phyloP scores from a whole-genome alignment of 1,139 yeast species.

The Blastobotrys buckinghamii region DNA sequence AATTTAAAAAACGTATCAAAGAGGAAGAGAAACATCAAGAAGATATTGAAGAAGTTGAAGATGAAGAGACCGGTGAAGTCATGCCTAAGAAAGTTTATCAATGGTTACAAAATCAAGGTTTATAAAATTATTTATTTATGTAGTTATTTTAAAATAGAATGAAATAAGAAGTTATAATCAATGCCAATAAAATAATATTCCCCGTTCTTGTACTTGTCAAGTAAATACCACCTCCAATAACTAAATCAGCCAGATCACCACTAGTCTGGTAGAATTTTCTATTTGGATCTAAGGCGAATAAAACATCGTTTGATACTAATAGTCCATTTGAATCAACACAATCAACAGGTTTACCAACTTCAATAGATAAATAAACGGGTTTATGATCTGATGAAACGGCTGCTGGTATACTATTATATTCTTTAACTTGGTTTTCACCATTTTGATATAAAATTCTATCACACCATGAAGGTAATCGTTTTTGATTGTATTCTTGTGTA shows the following conservation, averaged over 20 bases:
- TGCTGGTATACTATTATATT: conserved; percentile 44
- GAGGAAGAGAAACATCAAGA: conserved; percentile 43
- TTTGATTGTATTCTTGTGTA: conserved; percentile 47
- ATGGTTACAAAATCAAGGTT: conserved; percentile 81
- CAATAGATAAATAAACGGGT: conserved; percentile 40
- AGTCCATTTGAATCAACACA: conserved; percentile 2
- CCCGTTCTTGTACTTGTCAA: conserved; percentile 20
- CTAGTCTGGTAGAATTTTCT: conserved; percentile 8
- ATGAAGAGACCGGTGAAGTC: conserved; percentile 77
- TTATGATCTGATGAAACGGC: conserved; percentile 41
- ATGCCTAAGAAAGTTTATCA: conserved; percentile 78
- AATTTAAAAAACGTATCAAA: conserved; percentile 31
- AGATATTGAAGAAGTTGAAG: conserved; percentile 76
- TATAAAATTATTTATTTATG: conserved; percentile 23
- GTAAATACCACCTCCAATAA: conserved; percentile 24
- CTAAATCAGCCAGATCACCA: conserved; percentile 20
- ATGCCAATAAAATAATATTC: background rate
- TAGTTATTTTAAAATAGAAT: background rate
- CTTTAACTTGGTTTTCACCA: conserved; percentile 33
- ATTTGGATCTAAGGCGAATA: conserved; percentile 14
- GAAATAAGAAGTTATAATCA: background rate
- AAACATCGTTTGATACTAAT: conserved; percentile 5
- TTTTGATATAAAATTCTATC: conserved; percentile 65
- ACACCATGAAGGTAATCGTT: conserved; percentile 83
- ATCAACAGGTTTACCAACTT: conserved; percentile 16